These are phyloP conservation scores for Cordyceps militaris DNA, from an alignment of 2,329 filamentous ascomycete genomes.

Conservation along the genomic window DNA sequence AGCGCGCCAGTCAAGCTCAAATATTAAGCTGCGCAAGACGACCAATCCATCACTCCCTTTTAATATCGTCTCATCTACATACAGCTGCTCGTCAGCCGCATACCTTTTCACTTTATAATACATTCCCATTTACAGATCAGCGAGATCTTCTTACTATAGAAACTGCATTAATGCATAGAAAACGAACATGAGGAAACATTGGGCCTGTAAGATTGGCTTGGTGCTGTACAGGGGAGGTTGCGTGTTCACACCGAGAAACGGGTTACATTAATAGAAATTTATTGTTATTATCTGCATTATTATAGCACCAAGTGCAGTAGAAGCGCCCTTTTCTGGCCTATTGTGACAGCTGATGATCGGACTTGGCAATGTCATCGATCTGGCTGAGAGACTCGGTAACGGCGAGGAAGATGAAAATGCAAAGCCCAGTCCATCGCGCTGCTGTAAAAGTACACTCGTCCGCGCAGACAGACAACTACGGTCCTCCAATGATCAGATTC, in stretches of 20 bases:
- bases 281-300: too few species aligned
- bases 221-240: not conserved
- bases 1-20: constrained; percentile 1
- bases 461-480: not conserved
- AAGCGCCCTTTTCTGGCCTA: too few species aligned
- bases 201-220: not conserved
- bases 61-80: not conserved
- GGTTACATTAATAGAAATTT: not conserved
- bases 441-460: not conserved
- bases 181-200: not conserved
- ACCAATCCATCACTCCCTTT: not conserved
- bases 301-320: too few species aligned
- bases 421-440: not conserved
- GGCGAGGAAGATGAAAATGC: too few species aligned
- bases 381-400: too few species aligned
- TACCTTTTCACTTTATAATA: not conserved
- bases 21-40: not conserved
- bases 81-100: not conserved
- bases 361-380: too few species aligned
- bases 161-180: not conserved
- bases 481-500: not conserved
- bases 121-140: not conserved
- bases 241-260: not conserved
- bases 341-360: not conserved
- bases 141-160: not conserved